A percentile compares a stretch with the other conserved stretches of the same genome.
Evolutionary conservation across 257 asterid genomes (phyloP).

Genomic region (Gynochthodes officinalis): DNA sequence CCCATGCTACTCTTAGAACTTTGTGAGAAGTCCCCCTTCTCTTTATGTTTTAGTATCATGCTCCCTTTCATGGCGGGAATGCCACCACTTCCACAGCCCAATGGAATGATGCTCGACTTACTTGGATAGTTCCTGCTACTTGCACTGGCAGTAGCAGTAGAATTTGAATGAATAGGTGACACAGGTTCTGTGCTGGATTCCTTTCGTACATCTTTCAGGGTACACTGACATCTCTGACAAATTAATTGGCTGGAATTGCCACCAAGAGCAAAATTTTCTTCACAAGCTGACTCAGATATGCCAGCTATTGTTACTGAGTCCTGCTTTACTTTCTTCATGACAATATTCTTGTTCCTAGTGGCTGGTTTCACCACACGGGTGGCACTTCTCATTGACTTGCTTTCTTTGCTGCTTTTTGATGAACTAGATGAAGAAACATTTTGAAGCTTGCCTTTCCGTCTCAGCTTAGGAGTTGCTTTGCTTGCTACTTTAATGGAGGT

Average conservation of each 20-base stretch:
- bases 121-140: constrained; percentile 24
- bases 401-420: constrained; percentile 46
- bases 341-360: constrained; percentile 48
- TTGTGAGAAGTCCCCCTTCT: constrained; percentile 67
- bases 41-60: constrained; percentile 35
- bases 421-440: constrained; percentile 45
- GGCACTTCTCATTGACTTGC: constrained; percentile 40
- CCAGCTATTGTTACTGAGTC: constrained; percentile 26
- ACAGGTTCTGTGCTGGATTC: constrained; percentile 33
- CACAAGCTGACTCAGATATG: constrained; percentile 24
- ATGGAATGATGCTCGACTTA: constrained; percentile 19
- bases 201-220: constrained; percentile 40
- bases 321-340: constrained; percentile 53
- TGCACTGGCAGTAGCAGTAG: constrained; percentile 19
- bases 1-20: constrained; percentile 88
- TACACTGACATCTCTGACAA: constrained; percentile 85
- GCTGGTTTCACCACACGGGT: constrained; percentile 58
- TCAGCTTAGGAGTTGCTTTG: constrained; percentile 49
- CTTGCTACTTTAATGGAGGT: constrained; percentile 36
- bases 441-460: constrained; percentile 53
- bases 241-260: constrained; percentile 36
- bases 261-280: constrained; percentile 25
- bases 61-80: constrained; percentile 32
- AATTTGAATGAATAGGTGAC: constrained; percentile 19
- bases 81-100: constrained; percentile 28